Evolutionary conservation across 1,139 yeast species (phyloP).

Genomic region (Suhomyces guaymorum): DNA sequence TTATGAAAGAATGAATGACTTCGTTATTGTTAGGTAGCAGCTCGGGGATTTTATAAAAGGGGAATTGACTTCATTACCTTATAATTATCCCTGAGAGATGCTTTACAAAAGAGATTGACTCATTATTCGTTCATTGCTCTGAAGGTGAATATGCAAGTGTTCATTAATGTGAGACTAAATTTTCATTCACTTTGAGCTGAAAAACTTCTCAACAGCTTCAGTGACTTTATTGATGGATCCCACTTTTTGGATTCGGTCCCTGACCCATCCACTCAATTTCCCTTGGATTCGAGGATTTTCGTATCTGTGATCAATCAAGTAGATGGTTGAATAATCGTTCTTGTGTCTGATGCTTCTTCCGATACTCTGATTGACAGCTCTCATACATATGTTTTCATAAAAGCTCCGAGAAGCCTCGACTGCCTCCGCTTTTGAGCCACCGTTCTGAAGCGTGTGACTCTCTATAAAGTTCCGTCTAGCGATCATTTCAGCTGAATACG

Average conservation of each 20-base stretch:
- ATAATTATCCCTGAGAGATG: no score
- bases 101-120: no score
- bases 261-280: conserved; percentile 81
- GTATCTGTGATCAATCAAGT: conserved; percentile 70
- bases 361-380: conserved; percentile 88
- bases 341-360: conserved; percentile 90
- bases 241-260: conserved; percentile 33
- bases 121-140: no score
- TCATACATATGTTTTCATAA: conserved; percentile 87
- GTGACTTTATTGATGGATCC: conserved; percentile 16
- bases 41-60: no score
- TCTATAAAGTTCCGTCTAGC: conserved; percentile 73
- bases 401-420: conserved; percentile 53
- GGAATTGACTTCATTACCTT: no score
- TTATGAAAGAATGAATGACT: background rate
- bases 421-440: conserved; percentile 46
- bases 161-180: no score
- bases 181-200: conserved; percentile 17
- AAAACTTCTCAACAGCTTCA: conserved; percentile 28
- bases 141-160: no score
- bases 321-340: conserved; percentile 76
- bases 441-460: conserved; percentile 35
- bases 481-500: conserved; percentile 77
- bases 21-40: no score
- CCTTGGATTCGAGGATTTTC: conserved; percentile 45